phyloP scores from a whole-genome alignment of 83 land plant genomes.

The Thuja plicata region DNA sequence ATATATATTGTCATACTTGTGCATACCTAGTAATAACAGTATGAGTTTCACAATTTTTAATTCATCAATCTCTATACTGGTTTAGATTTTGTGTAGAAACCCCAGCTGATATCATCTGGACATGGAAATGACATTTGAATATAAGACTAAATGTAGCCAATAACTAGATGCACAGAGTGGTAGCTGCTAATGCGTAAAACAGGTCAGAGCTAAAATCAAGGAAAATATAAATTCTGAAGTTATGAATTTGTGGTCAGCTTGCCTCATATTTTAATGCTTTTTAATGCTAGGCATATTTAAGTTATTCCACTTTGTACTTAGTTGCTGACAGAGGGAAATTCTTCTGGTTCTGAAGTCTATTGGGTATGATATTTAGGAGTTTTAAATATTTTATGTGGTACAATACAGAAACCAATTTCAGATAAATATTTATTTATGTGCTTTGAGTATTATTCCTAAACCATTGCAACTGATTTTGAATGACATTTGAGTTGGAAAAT shows the following conservation, averaged over 20 bases:
- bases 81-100: too few relatives aligned
- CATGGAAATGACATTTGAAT: neutral
- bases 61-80: too few relatives aligned
- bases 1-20: neutral
- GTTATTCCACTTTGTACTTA: neutral
- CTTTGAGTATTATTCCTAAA: neutral
- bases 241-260: neutral
- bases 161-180: neutral
- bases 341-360: neutral
- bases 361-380: neutral
- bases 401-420: neutral
- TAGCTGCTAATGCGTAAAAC: neutral
- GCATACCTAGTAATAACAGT: neutral
- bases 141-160: neutral
- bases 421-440: neutral
- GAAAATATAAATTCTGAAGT: too few relatives aligned
- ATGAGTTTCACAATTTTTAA: neutral
- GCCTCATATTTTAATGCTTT: too few relatives aligned
- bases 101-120: neutral
- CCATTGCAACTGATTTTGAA: neutral
- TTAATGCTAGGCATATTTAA: neutral
- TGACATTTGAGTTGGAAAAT: conserved; percentile 6
- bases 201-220: neutral
- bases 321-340: neutral
- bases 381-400: neutral